Evolutionary conservation across 257 asterid species (phyloP), one percentile per base, ranked within the genome.

Genomic region (Solanum boliviense): DNA sequence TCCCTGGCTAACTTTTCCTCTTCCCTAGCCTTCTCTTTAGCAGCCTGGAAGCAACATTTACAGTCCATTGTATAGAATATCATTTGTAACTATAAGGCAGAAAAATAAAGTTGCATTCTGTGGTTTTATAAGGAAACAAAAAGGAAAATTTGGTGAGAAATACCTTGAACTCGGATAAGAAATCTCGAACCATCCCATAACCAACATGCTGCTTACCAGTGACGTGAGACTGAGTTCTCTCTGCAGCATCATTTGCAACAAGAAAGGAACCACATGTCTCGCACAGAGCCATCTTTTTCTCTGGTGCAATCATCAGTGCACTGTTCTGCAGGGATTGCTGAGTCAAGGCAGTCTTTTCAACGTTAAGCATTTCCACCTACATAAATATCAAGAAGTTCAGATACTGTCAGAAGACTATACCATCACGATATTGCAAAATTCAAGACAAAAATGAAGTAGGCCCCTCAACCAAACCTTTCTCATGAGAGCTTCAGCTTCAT

Each of bases 401-500:
- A 81, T 29, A 81, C 68, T 81, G 41, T 44, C 68, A 46, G 21
- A 44, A 16, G 29, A 81, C 85, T 79, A 56, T 46, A 15, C 85
- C 85, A 29, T 31, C 39, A 52, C 3, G 21, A 88, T 10, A 84
- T 75, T 11, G 58, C 72, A 81, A 5, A 78, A 48, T 41, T n/a
- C 38, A 79, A 41, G 41, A 36, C 35, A 74, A 87, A 7, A 84
- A 20, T 44, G 29, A n/a, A 34, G 48, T 11, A 35, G 15, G 36
- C 36, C 9, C 44, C 21, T 23, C 41, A 44, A 83, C 39, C 89
- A 82, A 82, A 97, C 99, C 98, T 97, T 96, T 93, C 97, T 96
- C 99, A 97, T 96, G 75, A 97, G 98, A 27, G 98, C 99, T 91
- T 97, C 99, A 83, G 99, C 99, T 92, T 96, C 99, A 87, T 97